phyloP scores from a whole-genome alignment of 2,329 filamentous ascomycete species.

The Pyrenophora teres region DNA sequence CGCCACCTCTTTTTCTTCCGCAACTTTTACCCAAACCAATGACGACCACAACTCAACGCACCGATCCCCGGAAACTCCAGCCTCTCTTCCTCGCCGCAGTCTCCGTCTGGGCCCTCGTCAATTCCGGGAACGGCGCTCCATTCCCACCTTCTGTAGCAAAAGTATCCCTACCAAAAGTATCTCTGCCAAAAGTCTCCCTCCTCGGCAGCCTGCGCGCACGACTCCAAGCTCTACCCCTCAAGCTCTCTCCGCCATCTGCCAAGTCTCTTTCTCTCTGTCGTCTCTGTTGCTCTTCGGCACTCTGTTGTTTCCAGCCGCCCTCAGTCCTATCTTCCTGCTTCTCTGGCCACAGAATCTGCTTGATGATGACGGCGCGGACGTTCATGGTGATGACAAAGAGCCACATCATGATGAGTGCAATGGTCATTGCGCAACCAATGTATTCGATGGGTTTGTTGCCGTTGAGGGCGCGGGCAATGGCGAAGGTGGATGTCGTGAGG shows the following conservation, averaged over 20 bases:
- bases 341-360: slow-evolving; percentile 76
- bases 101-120: slow-evolving; percentile 17
- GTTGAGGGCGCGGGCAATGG: slow-evolving; percentile 63
- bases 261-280: slow-evolving; percentile 17
- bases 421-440: slow-evolving; percentile 69
- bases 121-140: slow-evolving; percentile 1
- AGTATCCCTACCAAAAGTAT: no score
- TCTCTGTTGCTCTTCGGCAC: slow-evolving; percentile 36
- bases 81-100: slow-evolving; percentile 10
- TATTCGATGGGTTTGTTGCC: slow-evolving; percentile 62
- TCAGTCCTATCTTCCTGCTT: slow-evolving; percentile 69
- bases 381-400: slow-evolving; percentile 70
- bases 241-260: slow-evolving; percentile 26
- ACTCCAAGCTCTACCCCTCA: slow-evolving; percentile 25
- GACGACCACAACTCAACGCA: background rate
- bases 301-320: slow-evolving; percentile 58
- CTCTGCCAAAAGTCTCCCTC: slow-evolving; percentile 10
- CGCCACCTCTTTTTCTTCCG: background rate
- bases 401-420: slow-evolving; percentile 70
- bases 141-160: background rate
- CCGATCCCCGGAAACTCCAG: slow-evolving; percentile 26
- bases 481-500: slow-evolving; percentile 72
- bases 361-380: slow-evolving; percentile 67
- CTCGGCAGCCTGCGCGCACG: slow-evolving; percentile 30
- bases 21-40: no score